phyloP scores from a whole-genome alignment of 805 yeast species.

The Metschnikowia sp. region DNA sequence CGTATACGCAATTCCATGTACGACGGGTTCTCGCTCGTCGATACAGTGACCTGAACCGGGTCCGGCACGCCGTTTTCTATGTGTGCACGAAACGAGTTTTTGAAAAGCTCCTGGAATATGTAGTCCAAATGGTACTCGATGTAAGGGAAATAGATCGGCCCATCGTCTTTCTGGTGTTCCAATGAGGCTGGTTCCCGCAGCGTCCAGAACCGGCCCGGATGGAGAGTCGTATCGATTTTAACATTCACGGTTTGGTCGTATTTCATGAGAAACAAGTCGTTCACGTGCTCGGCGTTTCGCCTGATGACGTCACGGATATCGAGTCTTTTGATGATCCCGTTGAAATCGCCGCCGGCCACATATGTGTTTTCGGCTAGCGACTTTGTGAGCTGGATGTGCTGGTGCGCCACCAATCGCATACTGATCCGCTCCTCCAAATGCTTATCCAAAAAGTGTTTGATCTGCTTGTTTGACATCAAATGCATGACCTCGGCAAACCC shows the following conservation, averaged over 20 bases:
- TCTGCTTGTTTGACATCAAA: constrained; percentile 43
- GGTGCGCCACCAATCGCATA: constrained; percentile 83
- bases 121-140: constrained; percentile 87
- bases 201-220: constrained; percentile 27
- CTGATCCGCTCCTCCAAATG: constrained; percentile 83
- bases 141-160: constrained; percentile 71
- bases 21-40: constrained; percentile 29
- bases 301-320: constrained; percentile 61
- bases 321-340: constrained; percentile 60
- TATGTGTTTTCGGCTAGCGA: constrained; percentile 38
- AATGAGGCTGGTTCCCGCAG: constrained; percentile 18
- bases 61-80: constrained; percentile 57
- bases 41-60: constrained; percentile 39
- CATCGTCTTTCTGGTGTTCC: constrained; percentile 22
- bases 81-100: constrained; percentile 85
- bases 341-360: constrained; percentile 53
- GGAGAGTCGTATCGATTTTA: constrained; percentile 44
- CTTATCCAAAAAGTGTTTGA: constrained; percentile 62
- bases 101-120: constrained; percentile 78
- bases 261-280: constrained; percentile 78
- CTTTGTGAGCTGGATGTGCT: constrained; percentile 64
- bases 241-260: constrained; percentile 73
- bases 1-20: constrained; percentile 70
- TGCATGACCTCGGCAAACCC: constrained; percentile 71
- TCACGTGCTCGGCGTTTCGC: constrained; percentile 69